Percentiles rank a stretch among this genome's conserved stretches.
These are phyloP conservation scores for Closterium sp. DNA, from an alignment of 139 green algal genomes.

Conservation along the genomic window DNA sequence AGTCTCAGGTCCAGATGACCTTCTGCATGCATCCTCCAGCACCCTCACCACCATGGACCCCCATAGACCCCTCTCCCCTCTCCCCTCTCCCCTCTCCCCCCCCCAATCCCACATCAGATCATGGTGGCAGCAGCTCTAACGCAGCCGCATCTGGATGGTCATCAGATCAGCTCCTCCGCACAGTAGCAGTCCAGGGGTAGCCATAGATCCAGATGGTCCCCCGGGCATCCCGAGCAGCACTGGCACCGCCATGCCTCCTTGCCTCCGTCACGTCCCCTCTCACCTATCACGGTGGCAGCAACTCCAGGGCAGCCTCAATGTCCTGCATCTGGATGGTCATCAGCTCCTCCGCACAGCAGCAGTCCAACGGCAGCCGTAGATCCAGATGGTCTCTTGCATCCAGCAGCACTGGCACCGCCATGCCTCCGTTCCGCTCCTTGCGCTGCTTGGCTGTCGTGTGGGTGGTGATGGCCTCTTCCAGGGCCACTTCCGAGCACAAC, in stretches of 20 bases:
- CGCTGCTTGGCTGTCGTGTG: not conserved
- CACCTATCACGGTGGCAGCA: too few species aligned
- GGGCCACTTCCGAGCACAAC: not conserved
- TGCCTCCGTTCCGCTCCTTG: slow-evolving; percentile 3
- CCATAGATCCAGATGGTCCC: slow-evolving; percentile 5
- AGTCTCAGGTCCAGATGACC: not conserved
- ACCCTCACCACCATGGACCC: not conserved
- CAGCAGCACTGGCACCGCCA: slow-evolving; percentile 15
- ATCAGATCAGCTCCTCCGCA: not conserved
- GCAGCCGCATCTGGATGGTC: slow-evolving; percentile 9
- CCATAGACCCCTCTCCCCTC: not conserved
- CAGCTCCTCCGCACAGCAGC: not conserved
- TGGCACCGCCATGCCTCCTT: slow-evolving; percentile 8
- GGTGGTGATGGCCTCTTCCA: not conserved
- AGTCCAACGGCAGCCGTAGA: slow-evolving; percentile 7
- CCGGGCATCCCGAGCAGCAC: slow-evolving; percentile 17
- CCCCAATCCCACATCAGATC: too few species aligned
- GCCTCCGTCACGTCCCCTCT: too few species aligned
- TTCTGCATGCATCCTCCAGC: not conserved
- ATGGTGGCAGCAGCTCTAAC: not conserved
- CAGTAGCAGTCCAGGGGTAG: slow-evolving; percentile 2
- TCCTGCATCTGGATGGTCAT: slow-evolving; percentile 5
- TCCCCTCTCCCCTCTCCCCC: too few species aligned
- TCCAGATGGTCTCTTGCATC: slow-evolving; percentile 23
- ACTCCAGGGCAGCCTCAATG: not conserved